Evolutionary conservation across 768 basidiomycete genomes (phyloP).

Genomic region (Rhodotorula babjevae): DNA sequence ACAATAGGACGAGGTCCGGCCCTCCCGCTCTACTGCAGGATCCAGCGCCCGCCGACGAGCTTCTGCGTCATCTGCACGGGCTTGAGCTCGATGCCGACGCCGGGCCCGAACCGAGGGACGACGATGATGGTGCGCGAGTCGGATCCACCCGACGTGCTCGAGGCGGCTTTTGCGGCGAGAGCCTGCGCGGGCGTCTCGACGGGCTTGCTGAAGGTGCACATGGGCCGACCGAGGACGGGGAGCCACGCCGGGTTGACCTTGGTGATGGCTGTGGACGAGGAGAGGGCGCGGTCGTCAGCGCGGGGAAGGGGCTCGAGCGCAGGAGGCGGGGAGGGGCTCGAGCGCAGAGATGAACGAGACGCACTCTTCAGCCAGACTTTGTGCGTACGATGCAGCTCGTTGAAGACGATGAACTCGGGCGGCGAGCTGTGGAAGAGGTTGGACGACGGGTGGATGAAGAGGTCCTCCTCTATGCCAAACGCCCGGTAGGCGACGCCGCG

Average conservation of each 20-base stretch:
- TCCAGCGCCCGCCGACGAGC: conserved; percentile 48
- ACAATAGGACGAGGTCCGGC: background rate
- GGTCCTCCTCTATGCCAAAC: conserved; percentile 72
- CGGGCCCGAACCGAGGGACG: conserved; percentile 76
- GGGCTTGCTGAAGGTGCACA: conserved; percentile 65
- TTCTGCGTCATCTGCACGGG: conserved; percentile 55
- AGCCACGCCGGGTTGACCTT: conserved; percentile 85
- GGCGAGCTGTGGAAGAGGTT: conserved; percentile 63
- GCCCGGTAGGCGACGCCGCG: conserved; percentile 79
- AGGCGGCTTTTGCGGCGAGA: conserved; percentile 18
- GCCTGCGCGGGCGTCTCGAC: conserved; percentile 12
- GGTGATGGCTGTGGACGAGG: conserved; percentile 61
- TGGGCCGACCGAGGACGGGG: conserved; percentile 65
- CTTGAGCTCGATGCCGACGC: conserved; percentile 76
- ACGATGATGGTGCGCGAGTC: conserved; percentile 59
- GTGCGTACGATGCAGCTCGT: conserved; percentile 72
- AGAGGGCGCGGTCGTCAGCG: background rate
- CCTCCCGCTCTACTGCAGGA: conserved; percentile 21
- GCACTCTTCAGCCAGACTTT: conserved; percentile 74
- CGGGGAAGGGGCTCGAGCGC: conserved; percentile 2
- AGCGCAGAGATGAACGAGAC: conserved; percentile 34
- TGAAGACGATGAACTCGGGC: conserved; percentile 79
- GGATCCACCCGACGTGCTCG: conserved; percentile 45
- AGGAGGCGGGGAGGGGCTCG: background rate
- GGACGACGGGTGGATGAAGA: conserved; percentile 89